Evolutionary conservation across 1,284 basidiomycete species (phyloP).

Genomic region (Naganishia liquefaciens): DNA sequence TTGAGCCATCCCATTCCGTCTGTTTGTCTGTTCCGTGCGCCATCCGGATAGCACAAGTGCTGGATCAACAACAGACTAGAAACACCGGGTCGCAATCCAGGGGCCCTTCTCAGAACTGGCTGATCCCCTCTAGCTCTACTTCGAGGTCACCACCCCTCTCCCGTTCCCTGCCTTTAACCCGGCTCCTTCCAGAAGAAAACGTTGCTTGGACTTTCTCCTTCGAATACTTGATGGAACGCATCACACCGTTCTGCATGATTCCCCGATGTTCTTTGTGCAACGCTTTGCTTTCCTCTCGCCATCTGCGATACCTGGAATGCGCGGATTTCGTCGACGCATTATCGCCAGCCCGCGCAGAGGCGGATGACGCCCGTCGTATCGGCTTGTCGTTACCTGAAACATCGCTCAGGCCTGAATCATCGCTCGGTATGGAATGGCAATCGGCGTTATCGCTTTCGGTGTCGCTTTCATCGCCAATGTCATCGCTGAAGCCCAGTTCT

Average conservation of each 20-base stretch:
- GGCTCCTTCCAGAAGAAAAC: conserved; percentile 37
- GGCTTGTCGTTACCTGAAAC: conserved; percentile 29
- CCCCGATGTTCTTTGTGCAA: conserved; percentile 48
- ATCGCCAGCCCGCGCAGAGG: conserved; percentile 14
- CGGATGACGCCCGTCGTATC: conserved; percentile 14
- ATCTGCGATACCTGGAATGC: conserved; percentile 38
- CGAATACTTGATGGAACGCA: conserved; percentile 48
- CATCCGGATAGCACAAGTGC: no score
- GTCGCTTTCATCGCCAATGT: conserved; percentile 30
- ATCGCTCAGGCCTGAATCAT: conserved; percentile 17
- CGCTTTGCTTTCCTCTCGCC: conserved; percentile 45
- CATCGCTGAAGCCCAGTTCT: conserved; percentile 30
- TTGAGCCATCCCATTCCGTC: no score
- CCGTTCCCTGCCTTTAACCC: conserved; percentile 17
- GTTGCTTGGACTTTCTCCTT: conserved; percentile 51
- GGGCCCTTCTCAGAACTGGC: conserved; percentile 37
- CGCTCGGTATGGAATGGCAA: conserved; percentile 6
- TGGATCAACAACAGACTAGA: no score
- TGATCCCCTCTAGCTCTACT: conserved; percentile 50
- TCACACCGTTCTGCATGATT: conserved; percentile 52
- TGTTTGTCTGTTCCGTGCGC: no score
- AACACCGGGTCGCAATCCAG: no score
- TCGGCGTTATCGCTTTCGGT: conserved; percentile 29
- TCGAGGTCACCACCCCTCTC: conserved; percentile 41
- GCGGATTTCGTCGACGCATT: conserved; percentile 33